Evolutionary conservation across 495 filamentous ascomycete genomes (phyloP), one percentile per base, ranked within the genome.

Genomic region (Aspergillus avenaceus): DNA sequence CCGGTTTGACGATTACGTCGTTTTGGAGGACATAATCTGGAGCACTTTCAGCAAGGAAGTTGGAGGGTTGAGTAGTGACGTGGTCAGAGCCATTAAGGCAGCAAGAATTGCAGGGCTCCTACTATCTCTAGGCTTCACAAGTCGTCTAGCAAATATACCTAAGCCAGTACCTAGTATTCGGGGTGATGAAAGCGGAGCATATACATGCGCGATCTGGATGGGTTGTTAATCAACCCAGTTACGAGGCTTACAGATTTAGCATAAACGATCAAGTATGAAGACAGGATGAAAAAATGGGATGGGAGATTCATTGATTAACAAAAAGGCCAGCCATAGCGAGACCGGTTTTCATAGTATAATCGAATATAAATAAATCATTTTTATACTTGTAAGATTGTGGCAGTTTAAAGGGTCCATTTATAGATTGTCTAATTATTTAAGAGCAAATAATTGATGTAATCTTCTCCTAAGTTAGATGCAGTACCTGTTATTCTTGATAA

Each of bases 121-220:
- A 24, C 49, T 61, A 2, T 68, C 64, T 5, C 29, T 31, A 27
- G 69, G 67, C 13, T 74, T 75, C 44, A 75, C 65, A 12, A 65
- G 62, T 50, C 65, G 70, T 21, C 66, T 73, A 45, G 61, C 59
- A 26, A 70, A 70, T 55, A 49, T 44, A 52, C 60, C 61, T 5
- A 41, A 57, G 42, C 59, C 67, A 42, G 54, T 57, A n/a, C 66
- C 72, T 25, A n/a, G n/a, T n/a, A 70, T 75, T 42, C 32, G 25
- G 5, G 61, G 68, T 53, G 64, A 70, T 55, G 66, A 71, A 54
- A 50, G 43, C 14, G 69, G 69, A 42, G 49, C 56, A 19, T 73
- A 76, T 47, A 66, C 9, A 66, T 72, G 64, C 49, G 62, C 45
- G 59, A 52, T 42, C 43, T 75, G 42, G 69, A 74, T 58, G 59